Conservation (phyloP, 176 grass and related monocot species). For the Carex parvula region DNA sequence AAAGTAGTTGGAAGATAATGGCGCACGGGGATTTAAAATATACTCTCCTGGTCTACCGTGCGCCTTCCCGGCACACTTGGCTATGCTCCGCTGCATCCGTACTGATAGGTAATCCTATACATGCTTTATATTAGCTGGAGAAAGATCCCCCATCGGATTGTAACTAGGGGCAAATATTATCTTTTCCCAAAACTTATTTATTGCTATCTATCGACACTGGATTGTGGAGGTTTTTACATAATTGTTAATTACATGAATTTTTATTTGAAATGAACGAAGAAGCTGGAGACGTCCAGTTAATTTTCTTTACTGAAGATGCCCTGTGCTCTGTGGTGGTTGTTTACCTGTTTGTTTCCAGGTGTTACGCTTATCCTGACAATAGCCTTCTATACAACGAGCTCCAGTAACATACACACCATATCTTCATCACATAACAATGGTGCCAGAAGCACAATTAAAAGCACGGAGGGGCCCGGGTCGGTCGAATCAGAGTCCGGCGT, state of each 20-base stretch:
- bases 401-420: background rate
- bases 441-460: background rate
- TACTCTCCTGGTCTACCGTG: background rate
- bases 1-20: background rate
- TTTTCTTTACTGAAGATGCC: background rate
- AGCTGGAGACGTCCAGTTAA: background rate
- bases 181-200: background rate
- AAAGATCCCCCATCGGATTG: background rate
- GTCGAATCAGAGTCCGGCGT: constrained; percentile 42
- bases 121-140: background rate
- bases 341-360: background rate
- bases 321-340: background rate
- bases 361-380: constrained; percentile 1
- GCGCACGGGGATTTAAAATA: background rate
- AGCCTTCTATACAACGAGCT: background rate
- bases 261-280: background rate
- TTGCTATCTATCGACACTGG: background rate
- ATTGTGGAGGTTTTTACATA: background rate
- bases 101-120: background rate
- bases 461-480: constrained; percentile 26
- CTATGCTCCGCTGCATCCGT: background rate
- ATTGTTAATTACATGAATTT: background rate
- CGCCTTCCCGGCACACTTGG: background rate
- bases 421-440: background rate
- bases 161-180: background rate